A percentile compares a stretch with the other conserved stretches of the same genome.
These are phyloP conservation scores for Lodderomyces theae DNA, from an alignment of 1,139 yeast genomes.

Conservation along the genomic window DNA sequence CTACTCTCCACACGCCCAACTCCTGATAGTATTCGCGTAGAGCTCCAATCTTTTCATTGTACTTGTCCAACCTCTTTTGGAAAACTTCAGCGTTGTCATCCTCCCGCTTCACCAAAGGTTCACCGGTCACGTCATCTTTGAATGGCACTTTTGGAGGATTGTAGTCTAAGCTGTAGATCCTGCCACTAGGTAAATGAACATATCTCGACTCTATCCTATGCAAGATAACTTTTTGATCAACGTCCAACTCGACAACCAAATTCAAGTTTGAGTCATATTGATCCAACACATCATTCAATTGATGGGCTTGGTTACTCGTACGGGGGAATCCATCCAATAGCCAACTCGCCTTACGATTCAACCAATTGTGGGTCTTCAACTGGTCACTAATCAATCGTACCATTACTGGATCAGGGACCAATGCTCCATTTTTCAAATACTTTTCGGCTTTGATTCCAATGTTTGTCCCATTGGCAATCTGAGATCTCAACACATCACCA, in stretches of 20 bases:
- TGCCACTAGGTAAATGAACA: constrained; percentile 80
- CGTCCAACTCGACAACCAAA: constrained; percentile 78
- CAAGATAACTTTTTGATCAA: constrained; percentile 74
- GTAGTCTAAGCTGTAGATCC: constrained; percentile 81
- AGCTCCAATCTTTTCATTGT: constrained; percentile 59
- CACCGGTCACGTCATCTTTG: constrained; percentile 86
- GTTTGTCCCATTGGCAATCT: constrained; percentile 54
- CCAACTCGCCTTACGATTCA: constrained; percentile 54
- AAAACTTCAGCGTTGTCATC: constrained; percentile 79
- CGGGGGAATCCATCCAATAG: constrained; percentile 91
- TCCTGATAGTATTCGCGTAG: constrained; percentile 58
- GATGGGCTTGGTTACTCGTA: constrained; percentile 66
- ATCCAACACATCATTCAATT: constrained; percentile 48
- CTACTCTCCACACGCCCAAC: constrained; percentile 52
- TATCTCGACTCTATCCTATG: constrained; percentile 82
- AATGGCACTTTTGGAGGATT: constrained; percentile 86
- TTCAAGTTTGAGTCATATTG: constrained; percentile 47
- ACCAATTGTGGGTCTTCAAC: constrained; percentile 44
- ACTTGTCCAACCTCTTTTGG: constrained; percentile 61
- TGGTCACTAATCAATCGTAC: constrained; percentile 56
- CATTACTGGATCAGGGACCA: constrained; percentile 74
- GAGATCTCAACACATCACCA: constrained; percentile 76
- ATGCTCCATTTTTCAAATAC: constrained; percentile 58
- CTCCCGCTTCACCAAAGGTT: constrained; percentile 69
- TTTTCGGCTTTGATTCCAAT: constrained; percentile 59